Base-by-base conservation (phyloP, 108 stramenopile species). In the Conticribra guillardii region DNA sequence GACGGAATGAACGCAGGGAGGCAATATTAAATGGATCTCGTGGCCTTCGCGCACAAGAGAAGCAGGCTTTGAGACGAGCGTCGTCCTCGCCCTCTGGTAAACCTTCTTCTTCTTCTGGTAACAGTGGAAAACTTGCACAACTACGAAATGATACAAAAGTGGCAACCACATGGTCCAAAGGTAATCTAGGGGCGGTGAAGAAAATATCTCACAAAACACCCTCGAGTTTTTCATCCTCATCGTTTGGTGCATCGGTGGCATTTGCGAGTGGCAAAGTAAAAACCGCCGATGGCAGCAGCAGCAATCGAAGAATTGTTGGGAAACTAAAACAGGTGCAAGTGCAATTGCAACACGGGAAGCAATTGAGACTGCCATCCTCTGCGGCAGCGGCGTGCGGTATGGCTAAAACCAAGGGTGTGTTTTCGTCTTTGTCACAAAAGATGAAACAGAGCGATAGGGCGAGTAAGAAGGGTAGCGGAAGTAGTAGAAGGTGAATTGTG, bases 201-300 rank as follows among this genome's bases (percentile, higher is more conserved):
- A 56, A 67, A 28, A 45, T 67, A 18, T 11, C 67, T 27, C 67
- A 56, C 41, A 65, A n/a, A 23, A 7, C 30, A 0, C 5, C 33
- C 23, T 4, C 52, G 30, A 1, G 54, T 11, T 11, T 18, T 30
- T 55, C 54, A 26, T 14, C 61, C 0, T 55, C 54, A 26, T 14
- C 61, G 0, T 76, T 76, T 47, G 75, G 75, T 8, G 66, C 75
- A 16, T 71, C 77, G 3, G 70, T 79, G 1, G 77, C 77, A 22
- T 31, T 63, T 34, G 77, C 65, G 11, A 56, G 29, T 14, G 64
- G 77, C 8, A 44, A 5, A 31, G 23, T 28, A 4, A 3, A 11
- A 7, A 52, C 4, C 24, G 27, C 21, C 31, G 32, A 17, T 18
- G 32, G 44, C 44, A 0, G 32, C 30, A 21, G 28, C 29, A 33